Evolutionary conservation across 306 rosid genomes (phyloP).

Genomic region (Gillenia trifoliata): DNA sequence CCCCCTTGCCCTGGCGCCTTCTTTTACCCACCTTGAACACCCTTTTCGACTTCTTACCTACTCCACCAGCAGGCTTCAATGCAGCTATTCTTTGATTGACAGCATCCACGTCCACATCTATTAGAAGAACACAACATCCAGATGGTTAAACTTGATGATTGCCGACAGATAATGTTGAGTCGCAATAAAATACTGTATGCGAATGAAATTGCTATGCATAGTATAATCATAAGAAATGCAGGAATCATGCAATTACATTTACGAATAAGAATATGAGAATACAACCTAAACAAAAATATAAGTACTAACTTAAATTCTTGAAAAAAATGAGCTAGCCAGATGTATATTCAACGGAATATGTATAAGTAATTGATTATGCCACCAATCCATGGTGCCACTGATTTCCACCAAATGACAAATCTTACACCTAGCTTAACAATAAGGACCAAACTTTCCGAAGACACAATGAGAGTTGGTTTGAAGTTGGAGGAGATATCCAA

Average conservation of each 20-base stretch:
- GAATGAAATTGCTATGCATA: neutral
- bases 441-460: no score
- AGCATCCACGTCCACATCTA: slow-evolving; percentile 70
- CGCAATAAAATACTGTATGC: neutral
- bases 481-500: neutral
- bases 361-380: neutral
- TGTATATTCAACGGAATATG: neutral
- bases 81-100: slow-evolving; percentile 31
- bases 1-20: slow-evolving; percentile 59
- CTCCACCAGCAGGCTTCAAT: slow-evolving; percentile 62
- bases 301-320: neutral
- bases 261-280: neutral
- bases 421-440: no score
- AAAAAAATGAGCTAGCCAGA: neutral
- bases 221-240: neutral
- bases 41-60: slow-evolving; percentile 64
- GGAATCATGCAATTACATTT: neutral
- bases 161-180: neutral
- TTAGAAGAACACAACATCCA: neutral
- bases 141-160: neutral
- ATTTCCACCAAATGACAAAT: neutral
- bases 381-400: neutral
- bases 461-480: neutral
- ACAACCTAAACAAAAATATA: neutral
- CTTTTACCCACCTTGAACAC: slow-evolving; percentile 74